Evolutionary conservation across 169 alveolate genomes (phyloP), one percentile per base, ranked within the genome.

Genomic region (Cardiosporidium cionae): DNA sequence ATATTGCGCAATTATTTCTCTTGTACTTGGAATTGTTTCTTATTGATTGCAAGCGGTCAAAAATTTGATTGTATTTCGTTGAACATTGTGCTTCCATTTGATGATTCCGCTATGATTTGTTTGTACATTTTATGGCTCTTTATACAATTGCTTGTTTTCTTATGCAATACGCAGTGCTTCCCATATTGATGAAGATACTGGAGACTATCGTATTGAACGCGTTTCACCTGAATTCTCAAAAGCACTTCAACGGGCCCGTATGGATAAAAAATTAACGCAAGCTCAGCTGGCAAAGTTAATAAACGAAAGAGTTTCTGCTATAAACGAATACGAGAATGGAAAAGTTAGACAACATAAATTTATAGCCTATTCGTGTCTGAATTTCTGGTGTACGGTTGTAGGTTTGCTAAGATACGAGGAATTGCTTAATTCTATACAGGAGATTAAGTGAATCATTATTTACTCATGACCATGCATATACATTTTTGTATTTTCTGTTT

Each of bases 241-340:
- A 32, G 88, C 88, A 9, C 72, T 83, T 27, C 84, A 76, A 34
- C 80, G 76, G 31, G 89, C 86, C 9, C 68, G 85, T 34, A 68
- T 76, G 32, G 79, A 66, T 27, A 83, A 83, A 74, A 71, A 81
- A 44, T 52, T 76, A 82, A 78, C 81, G 3, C 89, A 83, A 66
- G 86, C 84, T 6, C 81, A 69, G 53, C 84, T 83, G 7, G 89
- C 89, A 7, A 77, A 81, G 73, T 80, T 81, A 25, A 75, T 83
- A 70, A 83, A 83, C 65, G 89, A 83, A 79, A 82, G 78, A 76
- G 76, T 80, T 5, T 71, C 87, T 7, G 87, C 78, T 22, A 65
- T 82, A 34, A 73, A 68, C 64, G 87, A 82, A 28, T 82, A 82
- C 37, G 87, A 82, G 69, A 70, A 74, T 27, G 87, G 87, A 2